Evolutionary conservation across 169 alveolate species (phyloP).

Genomic region (Plasmodium ovale): DNA sequence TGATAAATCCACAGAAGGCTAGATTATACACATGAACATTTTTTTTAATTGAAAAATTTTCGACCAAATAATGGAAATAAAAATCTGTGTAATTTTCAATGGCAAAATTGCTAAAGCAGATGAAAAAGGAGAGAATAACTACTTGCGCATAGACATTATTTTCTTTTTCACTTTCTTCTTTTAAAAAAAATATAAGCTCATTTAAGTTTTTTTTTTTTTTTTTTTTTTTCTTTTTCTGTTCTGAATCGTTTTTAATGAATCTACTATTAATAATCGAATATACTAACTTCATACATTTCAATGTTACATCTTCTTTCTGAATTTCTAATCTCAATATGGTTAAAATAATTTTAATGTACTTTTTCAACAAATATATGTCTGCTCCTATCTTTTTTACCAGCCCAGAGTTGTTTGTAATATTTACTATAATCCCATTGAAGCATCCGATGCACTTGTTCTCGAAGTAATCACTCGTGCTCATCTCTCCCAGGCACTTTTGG

Average conservation of each 20-base stretch:
- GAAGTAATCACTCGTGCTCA: slow-evolving; percentile 41
- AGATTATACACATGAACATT: slow-evolving; percentile 70
- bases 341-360: slow-evolving; percentile 53
- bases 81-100: slow-evolving; percentile 27
- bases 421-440: slow-evolving; percentile 45
- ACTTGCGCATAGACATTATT: slow-evolving; percentile 68
- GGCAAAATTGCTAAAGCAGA: slow-evolving; percentile 52
- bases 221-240: slow-evolving; percentile 15
- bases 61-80: slow-evolving; percentile 57
- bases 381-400: slow-evolving; percentile 50
- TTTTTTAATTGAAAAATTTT: slow-evolving; percentile 60
- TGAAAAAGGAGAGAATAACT: slow-evolving; percentile 56
- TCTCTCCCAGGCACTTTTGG: slow-evolving; percentile 17
- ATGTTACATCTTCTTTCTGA: slow-evolving; percentile 61
- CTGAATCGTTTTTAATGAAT: slow-evolving; percentile 32
- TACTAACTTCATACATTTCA: slow-evolving; percentile 70
- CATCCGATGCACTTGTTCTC: slow-evolving; percentile 73
- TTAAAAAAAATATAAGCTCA: slow-evolving; percentile 30
- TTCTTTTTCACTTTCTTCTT: slow-evolving; percentile 50
- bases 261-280: slow-evolving; percentile 60
- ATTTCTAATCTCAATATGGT: slow-evolving; percentile 66
- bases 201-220: slow-evolving; percentile 17
- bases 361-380: slow-evolving; percentile 37
- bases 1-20: slow-evolving; percentile 67
- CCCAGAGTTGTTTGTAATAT: slow-evolving; percentile 41